These are phyloP conservation scores for Yamadazyma kitorensis DNA, from an alignment of 805 yeast genomes.

Conservation along the genomic window DNA sequence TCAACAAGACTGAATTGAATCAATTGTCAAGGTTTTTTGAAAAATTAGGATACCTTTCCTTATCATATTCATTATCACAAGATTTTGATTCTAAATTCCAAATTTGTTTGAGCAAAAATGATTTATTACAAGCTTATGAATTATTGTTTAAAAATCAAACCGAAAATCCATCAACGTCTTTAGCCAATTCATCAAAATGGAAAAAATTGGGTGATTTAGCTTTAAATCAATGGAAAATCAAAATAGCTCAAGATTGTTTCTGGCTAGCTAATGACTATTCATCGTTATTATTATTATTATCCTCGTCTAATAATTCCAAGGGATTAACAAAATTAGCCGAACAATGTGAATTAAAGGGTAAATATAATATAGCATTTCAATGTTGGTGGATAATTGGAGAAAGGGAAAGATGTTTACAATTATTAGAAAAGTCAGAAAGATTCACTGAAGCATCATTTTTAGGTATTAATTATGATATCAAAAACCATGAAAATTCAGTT, in stretches of 20 bases:
- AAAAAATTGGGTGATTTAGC: slow-evolving; percentile 87
- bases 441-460: slow-evolving; percentile 83
- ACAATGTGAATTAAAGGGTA: slow-evolving; percentile 68
- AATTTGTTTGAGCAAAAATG: slow-evolving; percentile 74
- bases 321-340: slow-evolving; percentile 64
- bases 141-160: slow-evolving; percentile 32
- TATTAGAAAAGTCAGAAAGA: slow-evolving; percentile 67
- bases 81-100: slow-evolving; percentile 92
- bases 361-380: slow-evolving; percentile 86
- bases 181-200: slow-evolving; percentile 61
- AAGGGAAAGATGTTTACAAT: slow-evolving; percentile 55
- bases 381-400: slow-evolving; percentile 87
- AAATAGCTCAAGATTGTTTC: slow-evolving; percentile 77
- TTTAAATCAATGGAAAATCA: slow-evolving; percentile 71
- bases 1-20: slow-evolving; percentile 63
- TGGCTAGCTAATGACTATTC: slow-evolving; percentile 77
- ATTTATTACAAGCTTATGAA: slow-evolving; percentile 68
- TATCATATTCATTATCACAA: slow-evolving; percentile 78
- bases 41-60: slow-evolving; percentile 82
- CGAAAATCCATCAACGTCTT: slow-evolving; percentile 47
- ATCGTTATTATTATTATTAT: slow-evolving; percentile 75
- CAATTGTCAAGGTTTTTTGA: slow-evolving; percentile 91
- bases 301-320: slow-evolving; percentile 70
- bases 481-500: slow-evolving; percentile 46
- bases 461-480: slow-evolving; percentile 62